phyloP scores from a whole-genome alignment of 108 stramenopile genomes.

The Schizochytrium sp. region DNA sequence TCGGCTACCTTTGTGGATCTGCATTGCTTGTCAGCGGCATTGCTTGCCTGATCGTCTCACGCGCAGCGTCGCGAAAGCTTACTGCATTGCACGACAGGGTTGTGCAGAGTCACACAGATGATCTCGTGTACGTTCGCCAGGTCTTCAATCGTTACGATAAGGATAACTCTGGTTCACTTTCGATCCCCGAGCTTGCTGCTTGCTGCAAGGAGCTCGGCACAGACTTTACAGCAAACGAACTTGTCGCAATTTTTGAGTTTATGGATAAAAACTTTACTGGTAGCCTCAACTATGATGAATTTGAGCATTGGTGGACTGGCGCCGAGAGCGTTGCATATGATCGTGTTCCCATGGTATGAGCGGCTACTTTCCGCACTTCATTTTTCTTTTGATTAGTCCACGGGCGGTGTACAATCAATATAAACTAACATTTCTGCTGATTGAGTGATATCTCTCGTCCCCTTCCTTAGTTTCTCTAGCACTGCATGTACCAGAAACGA shows the following conservation, averaged over 20 bases:
- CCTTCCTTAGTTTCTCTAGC: too few relatives aligned
- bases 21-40: slow-evolving; percentile 13
- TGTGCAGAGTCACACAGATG: slow-evolving; percentile 52
- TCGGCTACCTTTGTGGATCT: not conserved
- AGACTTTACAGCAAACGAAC: slow-evolving; percentile 24
- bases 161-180: slow-evolving; percentile 35
- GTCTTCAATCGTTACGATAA: slow-evolving; percentile 52
- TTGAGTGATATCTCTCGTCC: too few relatives aligned
- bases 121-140: slow-evolving; percentile 60
- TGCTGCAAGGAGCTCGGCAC: slow-evolving; percentile 55
- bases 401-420: too few relatives aligned
- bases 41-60: slow-evolving; percentile 52
- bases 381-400: not conserved
- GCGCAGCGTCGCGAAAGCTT: slow-evolving; percentile 28
- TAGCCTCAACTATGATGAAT: slow-evolving; percentile 47
- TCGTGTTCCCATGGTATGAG: slow-evolving; percentile 41
- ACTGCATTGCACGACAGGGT: slow-evolving; percentile 22
- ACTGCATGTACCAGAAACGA: too few relatives aligned
- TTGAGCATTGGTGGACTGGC: slow-evolving; percentile 39
- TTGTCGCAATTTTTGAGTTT: slow-evolving; percentile 47
- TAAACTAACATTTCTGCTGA: too few relatives aligned
- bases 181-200: slow-evolving; percentile 28
- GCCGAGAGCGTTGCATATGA: slow-evolving; percentile 35
- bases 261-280: slow-evolving; percentile 32
- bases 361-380: not conserved